Base-by-base conservation (phyloP, 2,329 filamentous ascomycete species). In the Shiraia bambusicola region DNA sequence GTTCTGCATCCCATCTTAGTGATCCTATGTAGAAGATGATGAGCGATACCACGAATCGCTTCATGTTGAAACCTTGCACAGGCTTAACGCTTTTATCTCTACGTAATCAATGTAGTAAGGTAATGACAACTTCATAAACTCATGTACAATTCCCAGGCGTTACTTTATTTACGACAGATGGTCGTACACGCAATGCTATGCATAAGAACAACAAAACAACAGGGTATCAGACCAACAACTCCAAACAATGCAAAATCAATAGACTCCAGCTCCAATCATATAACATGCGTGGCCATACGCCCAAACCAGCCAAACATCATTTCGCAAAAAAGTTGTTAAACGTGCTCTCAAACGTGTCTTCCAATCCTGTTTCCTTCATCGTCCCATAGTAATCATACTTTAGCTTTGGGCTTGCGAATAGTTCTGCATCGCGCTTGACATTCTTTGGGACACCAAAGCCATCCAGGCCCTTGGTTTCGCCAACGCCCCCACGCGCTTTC, bases 311-410 rank as follows among this genome's bases (percentile, higher is more conserved):
- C 7, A 28, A 19, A 31, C n/a, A 17, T 44, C 41, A 65, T 22
- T 63, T 58, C 9, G 58, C 58, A 38, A 67, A 67, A 27, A 67
- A 40, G 9, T 43, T 45, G 29, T 65, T 62, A 29, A 67, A 67
- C 2, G 51, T 55, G 15, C 60, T 55, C 36, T 67, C 65, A 28
- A 67, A 67, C 2, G 51, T 52, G 26, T 60, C 56, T 37, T 67
- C 65, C 22, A 67, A 24, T 2, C 65, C 65, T 6, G 63, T 67
- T 28, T 56, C 52, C 49, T 59, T 60, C 48, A 49, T 48, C n/a
- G 49, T 54, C 6, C 50, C 54, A 45, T 63, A 65, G 28, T 57
- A 50, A 37, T 65, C 62, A 30, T 63, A 67, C 47, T 66, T 65
- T 10, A 67, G 42, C 42, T 67, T 59, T 2, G 65, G 65, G 31